Evolutionary conservation across 2,329 filamentous ascomycete genomes (phyloP).

Genomic region (Trichoderma semiorbis): DNA sequence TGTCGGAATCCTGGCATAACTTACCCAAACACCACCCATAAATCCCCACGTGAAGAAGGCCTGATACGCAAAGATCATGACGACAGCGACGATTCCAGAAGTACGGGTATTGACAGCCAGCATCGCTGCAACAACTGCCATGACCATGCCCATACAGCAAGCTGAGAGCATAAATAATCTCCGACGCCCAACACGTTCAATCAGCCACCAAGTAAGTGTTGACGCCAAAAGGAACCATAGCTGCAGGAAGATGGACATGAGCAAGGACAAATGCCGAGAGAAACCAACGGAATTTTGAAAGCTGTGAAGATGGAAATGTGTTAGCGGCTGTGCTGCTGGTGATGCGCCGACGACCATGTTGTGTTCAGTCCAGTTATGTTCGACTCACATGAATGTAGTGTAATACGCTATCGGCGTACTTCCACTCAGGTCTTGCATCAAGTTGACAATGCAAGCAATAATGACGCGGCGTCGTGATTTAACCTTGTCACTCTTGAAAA

Average conservation of each 20-base stretch:
- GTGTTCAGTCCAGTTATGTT: neutral
- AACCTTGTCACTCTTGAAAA: slow-evolving; percentile 33
- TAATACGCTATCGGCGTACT: slow-evolving; percentile 33
- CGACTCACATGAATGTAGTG: slow-evolving; percentile 42
- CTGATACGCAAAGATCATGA: slow-evolving; percentile 41
- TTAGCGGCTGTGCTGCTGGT: neutral
- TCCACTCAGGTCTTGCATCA: slow-evolving; percentile 45
- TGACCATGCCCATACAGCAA: slow-evolving; percentile 40
- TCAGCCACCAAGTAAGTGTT: slow-evolving; percentile 45
- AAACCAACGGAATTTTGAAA: slow-evolving; percentile 45
- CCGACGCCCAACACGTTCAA: slow-evolving; percentile 44
- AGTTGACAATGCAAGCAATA: slow-evolving; percentile 32
- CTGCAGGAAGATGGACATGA: slow-evolving; percentile 52
- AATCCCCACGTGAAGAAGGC: slow-evolving; percentile 40
- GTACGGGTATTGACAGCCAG: slow-evolving; percentile 33
- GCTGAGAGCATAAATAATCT: slow-evolving; percentile 40
- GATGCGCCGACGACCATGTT: neutral
- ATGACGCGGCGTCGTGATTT: slow-evolving; percentile 31
- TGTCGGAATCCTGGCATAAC: slow-evolving; percentile 23
- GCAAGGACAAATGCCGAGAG: slow-evolving; percentile 40
- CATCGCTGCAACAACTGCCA: slow-evolving; percentile 39
- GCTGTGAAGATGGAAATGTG: neutral
- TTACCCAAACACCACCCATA: slow-evolving; percentile 36
- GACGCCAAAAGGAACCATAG: slow-evolving; percentile 43
- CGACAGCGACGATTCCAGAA: slow-evolving; percentile 38